phyloP scores from a whole-genome alignment of 345 rosid genomes.

The Populus deltoides region DNA sequence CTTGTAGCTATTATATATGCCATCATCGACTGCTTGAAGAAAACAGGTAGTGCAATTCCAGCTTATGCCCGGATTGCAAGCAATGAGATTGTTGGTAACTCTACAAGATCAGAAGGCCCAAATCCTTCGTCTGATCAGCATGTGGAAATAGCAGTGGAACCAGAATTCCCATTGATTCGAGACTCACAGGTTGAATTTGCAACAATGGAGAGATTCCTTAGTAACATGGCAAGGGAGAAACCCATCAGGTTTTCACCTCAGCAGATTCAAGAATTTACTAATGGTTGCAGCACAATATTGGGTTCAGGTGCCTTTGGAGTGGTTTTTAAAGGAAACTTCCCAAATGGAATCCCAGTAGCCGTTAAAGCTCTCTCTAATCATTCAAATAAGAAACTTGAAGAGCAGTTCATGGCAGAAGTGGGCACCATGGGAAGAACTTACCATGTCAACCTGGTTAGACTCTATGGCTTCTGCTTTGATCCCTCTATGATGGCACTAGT shows the following conservation, averaged over 20 bases:
- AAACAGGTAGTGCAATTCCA: conserved; percentile 25
- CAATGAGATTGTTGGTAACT: neutral
- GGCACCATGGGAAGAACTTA: conserved; percentile 40
- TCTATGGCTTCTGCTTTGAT: conserved; percentile 37
- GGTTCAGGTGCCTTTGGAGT: conserved; percentile 33
- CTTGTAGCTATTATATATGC: conserved; percentile 14
- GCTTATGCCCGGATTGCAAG: conserved; percentile 10
- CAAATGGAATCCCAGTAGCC: conserved; percentile 12
- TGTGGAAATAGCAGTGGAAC: neutral
- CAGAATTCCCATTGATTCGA: neutral
- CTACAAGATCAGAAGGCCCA: neutral
- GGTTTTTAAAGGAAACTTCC: conserved; percentile 28
- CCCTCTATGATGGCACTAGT: conserved; percentile 25
- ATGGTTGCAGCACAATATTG: conserved; percentile 15
- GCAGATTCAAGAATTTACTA: conserved; percentile 13
- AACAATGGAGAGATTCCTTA: conserved; percentile 24
- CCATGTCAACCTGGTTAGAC: conserved; percentile 36
- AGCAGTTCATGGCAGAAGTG: conserved; percentile 44
- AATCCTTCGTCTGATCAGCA: neutral
- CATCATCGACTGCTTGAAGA: conserved; percentile 24
- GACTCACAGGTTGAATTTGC: conserved; percentile 8
- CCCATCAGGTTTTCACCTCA: conserved; percentile 29
- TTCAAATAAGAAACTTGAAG: conserved; percentile 23
- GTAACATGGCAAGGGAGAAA: conserved; percentile 19
- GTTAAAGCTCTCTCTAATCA: conserved; percentile 24